A percentile compares a stretch with the other conserved stretches of the same genome.
phyloP scores from a whole-genome alignment of 2,329 filamentous ascomycete species.

The Ceratocystiopsis sp. region DNA sequence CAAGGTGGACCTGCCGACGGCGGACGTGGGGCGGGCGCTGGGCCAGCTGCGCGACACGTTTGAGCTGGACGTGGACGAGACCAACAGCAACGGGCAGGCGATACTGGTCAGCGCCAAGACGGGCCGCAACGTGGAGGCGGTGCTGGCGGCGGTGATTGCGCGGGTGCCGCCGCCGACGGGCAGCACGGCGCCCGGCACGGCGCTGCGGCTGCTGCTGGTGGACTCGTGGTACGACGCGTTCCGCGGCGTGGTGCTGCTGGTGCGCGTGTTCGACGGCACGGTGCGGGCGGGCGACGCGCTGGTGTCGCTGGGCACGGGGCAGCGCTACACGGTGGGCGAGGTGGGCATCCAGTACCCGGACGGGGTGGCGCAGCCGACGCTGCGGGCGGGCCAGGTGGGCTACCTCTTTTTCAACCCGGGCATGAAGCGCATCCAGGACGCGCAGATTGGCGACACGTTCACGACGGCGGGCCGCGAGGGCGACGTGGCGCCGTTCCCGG shows the following conservation, averaged over 20 bases:
- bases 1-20: constrained; percentile 85
- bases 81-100: constrained; percentile 23
- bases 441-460: constrained; percentile 90
- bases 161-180: constrained; percentile 68
- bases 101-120: constrained; percentile 80
- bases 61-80: constrained; percentile 65
- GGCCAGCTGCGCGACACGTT: constrained; percentile 76
- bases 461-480: constrained; percentile 66
- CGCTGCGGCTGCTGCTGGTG: constrained; percentile 71
- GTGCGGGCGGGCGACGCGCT: constrained; percentile 71
- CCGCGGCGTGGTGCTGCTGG: constrained; percentile 78
- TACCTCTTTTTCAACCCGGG: constrained; percentile 96
- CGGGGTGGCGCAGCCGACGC: constrained; percentile 59
- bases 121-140: constrained; percentile 66
- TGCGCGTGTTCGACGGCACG: constrained; percentile 78
- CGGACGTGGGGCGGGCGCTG: constrained; percentile 71
- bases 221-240: constrained; percentile 99
- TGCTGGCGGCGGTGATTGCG: constrained; percentile 75
- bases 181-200: constrained; percentile 39
- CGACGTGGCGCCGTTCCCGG: constrained; percentile 63
- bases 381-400: constrained; percentile 86
- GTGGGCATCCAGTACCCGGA: constrained; percentile 93
- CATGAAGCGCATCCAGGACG: constrained; percentile 93
- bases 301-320: constrained; percentile 72
- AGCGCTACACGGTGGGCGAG: constrained; percentile 86